A percentile compares a stretch with the other conserved stretches of the same genome.
phyloP scores from a whole-genome alignment of 352 stramenopile species.

The Pythium monospermum region DNA sequence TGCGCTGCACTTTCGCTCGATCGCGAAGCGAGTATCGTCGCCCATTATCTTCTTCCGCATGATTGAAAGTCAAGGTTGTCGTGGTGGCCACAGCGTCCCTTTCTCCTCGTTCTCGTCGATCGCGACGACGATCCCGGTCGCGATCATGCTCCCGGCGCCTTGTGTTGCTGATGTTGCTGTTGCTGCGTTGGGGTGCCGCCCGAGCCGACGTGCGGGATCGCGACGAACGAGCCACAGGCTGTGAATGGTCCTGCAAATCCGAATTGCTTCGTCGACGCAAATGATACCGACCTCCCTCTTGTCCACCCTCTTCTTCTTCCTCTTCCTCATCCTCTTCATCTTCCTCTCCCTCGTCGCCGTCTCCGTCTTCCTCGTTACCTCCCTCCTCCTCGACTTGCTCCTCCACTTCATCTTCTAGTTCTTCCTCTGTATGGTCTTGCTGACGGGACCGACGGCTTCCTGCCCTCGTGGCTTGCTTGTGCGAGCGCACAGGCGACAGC shows the following conservation, averaged over 20 bases:
- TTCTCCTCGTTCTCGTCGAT: slow-evolving; percentile 6
- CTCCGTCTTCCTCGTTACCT: background rate
- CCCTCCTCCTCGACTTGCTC: slow-evolving; percentile 3
- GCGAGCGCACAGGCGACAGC: slow-evolving; percentile 11
- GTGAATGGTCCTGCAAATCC: slow-evolving; percentile 8
- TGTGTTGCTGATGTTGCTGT: background rate
- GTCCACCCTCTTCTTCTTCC: slow-evolving; percentile 23
- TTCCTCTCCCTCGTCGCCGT: background rate
- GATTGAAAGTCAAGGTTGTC: background rate
- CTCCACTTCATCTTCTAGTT: slow-evolving; percentile 11
- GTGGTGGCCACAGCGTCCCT: background rate
- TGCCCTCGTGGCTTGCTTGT: slow-evolving; percentile 19
- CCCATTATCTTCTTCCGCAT: slow-evolving; percentile 20
- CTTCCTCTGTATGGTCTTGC: too few species aligned
- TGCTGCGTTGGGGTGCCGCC: background rate
- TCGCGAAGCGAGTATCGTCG: slow-evolving; percentile 66
- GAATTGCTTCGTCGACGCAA: slow-evolving; percentile 30
- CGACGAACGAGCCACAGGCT: background rate
- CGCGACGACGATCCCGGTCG: slow-evolving; percentile 4
- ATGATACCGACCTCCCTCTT: slow-evolving; percentile 30
- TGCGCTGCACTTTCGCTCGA: slow-evolving; percentile 58
- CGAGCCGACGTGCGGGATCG: background rate
- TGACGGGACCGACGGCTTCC: slow-evolving; percentile 25
- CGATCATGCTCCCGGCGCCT: background rate
- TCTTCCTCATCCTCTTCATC: slow-evolving; percentile 23